Base-by-base conservation (phyloP, 768 basidiomycete species). In the Russula sp. region DNA sequence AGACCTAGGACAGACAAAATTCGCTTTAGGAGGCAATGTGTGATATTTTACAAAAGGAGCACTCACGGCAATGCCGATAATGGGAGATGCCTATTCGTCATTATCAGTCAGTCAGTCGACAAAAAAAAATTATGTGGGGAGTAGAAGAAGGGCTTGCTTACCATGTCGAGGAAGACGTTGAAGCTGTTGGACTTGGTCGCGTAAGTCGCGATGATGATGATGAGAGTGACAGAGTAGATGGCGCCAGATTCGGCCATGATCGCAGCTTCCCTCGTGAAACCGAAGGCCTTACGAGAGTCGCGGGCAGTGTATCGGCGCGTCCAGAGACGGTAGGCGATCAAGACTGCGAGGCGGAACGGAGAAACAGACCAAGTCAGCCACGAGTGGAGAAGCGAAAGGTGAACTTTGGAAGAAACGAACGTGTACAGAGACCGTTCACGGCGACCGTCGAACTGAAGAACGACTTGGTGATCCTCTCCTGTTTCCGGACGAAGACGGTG, bases 241-340 rank as follows among this genome's bases (percentile, higher is more conserved):
- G 47, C 62, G 34, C 62, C 65, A 1, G 65, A 66, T 48, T 66
- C 65, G 13, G 57, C 65, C 11, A 66, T 47, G 62, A 66, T 66
- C 34, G 45, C 50, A 0, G 34, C 44, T 44, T 66, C 65, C 34
- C 37, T 64, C 20, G 65, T 44, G 10, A 66, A 34, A 27, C 53
- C 34, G n/a, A 66, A 64, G 6, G 62, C 53, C 62, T 49, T 59
- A 47, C 62, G 62, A 57, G 65, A 50, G 47, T 66, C 47, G 55
- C 60, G 50, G 34, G 67, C 45, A 2, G 44, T 45, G 51, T 61
- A 54, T 49, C 71, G 70, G 20, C 72, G 66, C 20, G 32, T 64
- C 70, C 69, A 73, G 27, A 73, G 68, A 18, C 66, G 65, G 45
- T 65, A 65, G 1, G 72, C 65, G 50, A 73, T 72, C 45, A 71